Evolutionary conservation across 192 early-diverging fungal genomes (phyloP).

Genomic region (Spinellus fusiger): DNA sequence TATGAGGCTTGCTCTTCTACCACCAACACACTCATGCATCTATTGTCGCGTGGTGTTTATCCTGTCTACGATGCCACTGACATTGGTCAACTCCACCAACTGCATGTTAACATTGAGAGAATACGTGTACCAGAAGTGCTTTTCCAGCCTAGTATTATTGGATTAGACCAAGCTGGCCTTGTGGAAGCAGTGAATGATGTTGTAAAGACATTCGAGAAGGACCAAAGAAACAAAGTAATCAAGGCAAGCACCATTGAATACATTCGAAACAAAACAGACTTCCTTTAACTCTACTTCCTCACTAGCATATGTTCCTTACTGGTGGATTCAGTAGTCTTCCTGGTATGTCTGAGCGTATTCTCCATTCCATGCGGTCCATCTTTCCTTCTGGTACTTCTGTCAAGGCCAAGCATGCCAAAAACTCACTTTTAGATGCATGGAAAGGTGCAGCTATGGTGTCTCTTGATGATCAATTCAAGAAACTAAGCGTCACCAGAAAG

Average conservation of each 20-base stretch:
- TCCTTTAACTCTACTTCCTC: not conserved
- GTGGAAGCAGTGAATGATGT: conserved; percentile 71
- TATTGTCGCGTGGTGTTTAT: conserved; percentile 57
- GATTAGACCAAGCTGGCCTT: conserved; percentile 85
- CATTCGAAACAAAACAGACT: too few relatives aligned
- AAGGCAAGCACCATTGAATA: conserved; percentile 35
- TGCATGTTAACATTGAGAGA: conserved; percentile 89
- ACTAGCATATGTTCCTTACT: conserved; percentile 67
- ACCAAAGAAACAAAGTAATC: conserved; percentile 38
- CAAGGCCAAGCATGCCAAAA: conserved; percentile 51
- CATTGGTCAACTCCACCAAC: conserved; percentile 65
- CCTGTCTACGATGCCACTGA: conserved; percentile 57
- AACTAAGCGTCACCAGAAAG: conserved; percentile 52
- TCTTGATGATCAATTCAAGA: conserved; percentile 27
- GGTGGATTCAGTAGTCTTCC: conserved; percentile 67
- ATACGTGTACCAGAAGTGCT: conserved; percentile 82
- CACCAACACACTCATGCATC: conserved; percentile 68
- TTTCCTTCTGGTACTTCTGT: conserved; percentile 51
- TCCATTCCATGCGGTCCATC: conserved; percentile 54
- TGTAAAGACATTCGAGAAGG: conserved; percentile 47
- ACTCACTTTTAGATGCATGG: conserved; percentile 82
- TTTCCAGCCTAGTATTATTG: conserved; percentile 84
- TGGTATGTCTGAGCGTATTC: conserved; percentile 60
- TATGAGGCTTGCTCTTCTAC: conserved; percentile 59
- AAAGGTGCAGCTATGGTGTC: conserved; percentile 76